Evolutionary conservation across 169 alveolate species (phyloP).

Genomic region (Miamiensis avidus): DNA sequence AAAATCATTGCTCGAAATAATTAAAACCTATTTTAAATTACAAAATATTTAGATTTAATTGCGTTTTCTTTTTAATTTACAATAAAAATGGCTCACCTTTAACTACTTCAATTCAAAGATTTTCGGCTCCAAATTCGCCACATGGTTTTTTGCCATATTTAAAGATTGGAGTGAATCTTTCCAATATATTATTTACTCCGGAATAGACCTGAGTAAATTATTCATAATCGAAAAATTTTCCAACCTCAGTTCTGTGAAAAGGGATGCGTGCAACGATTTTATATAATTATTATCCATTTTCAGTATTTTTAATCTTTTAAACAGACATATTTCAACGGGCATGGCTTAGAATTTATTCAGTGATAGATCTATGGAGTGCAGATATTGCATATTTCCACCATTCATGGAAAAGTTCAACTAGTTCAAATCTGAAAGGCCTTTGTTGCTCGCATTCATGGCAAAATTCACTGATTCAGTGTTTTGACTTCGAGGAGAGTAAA

Average conservation of each 20-base stretch:
- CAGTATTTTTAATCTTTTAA: conserved; percentile 1
- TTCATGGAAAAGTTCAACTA: too few relatives aligned
- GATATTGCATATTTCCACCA: not conserved
- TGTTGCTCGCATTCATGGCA: not conserved
- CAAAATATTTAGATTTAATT: conserved; percentile 10
- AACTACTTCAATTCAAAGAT: not conserved
- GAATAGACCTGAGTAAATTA: conserved; percentile 4
- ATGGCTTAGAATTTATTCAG: conserved; percentile 10
- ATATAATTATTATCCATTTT: conserved; percentile 14
- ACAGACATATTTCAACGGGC: not conserved
- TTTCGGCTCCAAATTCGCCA: not conserved
- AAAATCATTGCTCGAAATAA: conserved; percentile 41
- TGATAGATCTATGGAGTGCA: not conserved
- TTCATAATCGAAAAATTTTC: conserved; percentile 23
- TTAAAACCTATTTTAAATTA: not conserved
- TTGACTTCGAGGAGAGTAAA: too few relatives aligned
- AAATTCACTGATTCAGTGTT: too few relatives aligned
- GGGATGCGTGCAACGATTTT: not conserved
- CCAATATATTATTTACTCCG: not conserved
- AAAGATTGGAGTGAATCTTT: not conserved
- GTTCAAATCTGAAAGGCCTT: not conserved
- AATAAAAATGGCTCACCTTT: not conserved
- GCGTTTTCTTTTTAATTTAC: too few relatives aligned
- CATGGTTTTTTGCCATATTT: conserved; percentile 11
- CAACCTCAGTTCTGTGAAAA: not conserved